Base-by-base conservation (phyloP, 1,284 basidiomycete genomes). In the Austroboletus olivaceoglutinosus region DNA sequence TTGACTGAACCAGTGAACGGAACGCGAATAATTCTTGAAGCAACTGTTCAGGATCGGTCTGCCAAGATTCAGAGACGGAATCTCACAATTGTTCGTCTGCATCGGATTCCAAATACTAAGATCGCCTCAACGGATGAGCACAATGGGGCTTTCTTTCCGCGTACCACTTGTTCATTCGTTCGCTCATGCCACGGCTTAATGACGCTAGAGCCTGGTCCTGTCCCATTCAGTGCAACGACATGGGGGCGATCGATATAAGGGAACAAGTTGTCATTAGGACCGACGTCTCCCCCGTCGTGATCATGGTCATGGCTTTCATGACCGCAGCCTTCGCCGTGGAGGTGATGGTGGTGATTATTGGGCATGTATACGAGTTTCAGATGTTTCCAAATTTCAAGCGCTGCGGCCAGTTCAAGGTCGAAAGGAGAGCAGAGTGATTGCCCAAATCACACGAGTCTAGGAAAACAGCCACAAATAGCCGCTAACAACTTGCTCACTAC, bases 1-100 rank as follows among this genome's bases (percentile, higher is more conserved):
- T 85, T 88, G 33, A 92, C 86, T 4, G 85, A 82, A 12, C 86
- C 86, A 2, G 86, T 90, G 63, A 92, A 92, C 1, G 90, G 90
- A 29, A 92, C 69, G 40, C 85, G 86, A 49, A 92, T 70, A 56
- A 91, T 89, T 63, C 87, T 90, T 57, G 19, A 46, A 34, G 48
- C 47, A 48, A 36, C 43, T 34, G 44, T 51, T 57, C 42, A 54
- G 52, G 52, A 43, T 21, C 18, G 41, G 48, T 42, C 34, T 44
- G 42, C 25, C 4, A 25, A 8, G 23, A 5, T 3, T 52, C 50
- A 21, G 46, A 23, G 25, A 46, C 16, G 16, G 43, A 45, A 47
- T 55, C 76, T 58, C 68, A 89, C 88, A 92, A 69, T 68, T 91
- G 87, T 63, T 91, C 89, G 66, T 92, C 89, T 33, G 85, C 85